Evolutionary conservation across 305 asterid genomes (phyloP).

Genomic region (Coffea humblotiana): DNA sequence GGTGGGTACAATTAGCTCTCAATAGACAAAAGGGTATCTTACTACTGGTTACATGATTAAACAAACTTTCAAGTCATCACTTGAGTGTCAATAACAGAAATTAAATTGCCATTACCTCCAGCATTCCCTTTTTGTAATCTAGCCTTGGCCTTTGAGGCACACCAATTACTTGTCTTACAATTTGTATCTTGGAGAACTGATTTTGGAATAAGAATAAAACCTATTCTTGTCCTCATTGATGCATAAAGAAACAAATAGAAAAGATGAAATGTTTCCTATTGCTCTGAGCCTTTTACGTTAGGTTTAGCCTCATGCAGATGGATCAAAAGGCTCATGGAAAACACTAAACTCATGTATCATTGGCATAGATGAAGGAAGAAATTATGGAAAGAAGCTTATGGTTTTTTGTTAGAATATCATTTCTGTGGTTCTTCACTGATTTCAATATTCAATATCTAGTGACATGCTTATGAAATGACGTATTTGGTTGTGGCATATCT

Average conservation of each 20-base stretch:
- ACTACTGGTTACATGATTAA: not conserved
- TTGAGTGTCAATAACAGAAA: not conserved
- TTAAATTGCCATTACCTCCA: not conserved
- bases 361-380: not conserved
- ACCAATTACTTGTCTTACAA: not conserved
- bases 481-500: not conserved
- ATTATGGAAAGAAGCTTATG: not conserved
- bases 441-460: no score
- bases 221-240: not conserved
- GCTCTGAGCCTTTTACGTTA: not conserved
- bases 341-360: no score
- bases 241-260: not conserved
- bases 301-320: not conserved
- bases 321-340: not conserved
- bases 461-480: not conserved
- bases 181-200: no score
- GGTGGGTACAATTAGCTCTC: conserved; percentile 43
- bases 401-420: no score
- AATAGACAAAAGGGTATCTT: not conserved
- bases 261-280: not conserved
- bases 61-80: not conserved
- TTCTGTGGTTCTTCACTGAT: no score
- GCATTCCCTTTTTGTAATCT: not conserved
- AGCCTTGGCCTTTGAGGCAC: not conserved
- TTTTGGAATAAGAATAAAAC: no score